Evolutionary conservation across 305 asterid genomes (phyloP), one percentile per base, ranked within the genome.

Genomic region (Fraxinus angustifolia): DNA sequence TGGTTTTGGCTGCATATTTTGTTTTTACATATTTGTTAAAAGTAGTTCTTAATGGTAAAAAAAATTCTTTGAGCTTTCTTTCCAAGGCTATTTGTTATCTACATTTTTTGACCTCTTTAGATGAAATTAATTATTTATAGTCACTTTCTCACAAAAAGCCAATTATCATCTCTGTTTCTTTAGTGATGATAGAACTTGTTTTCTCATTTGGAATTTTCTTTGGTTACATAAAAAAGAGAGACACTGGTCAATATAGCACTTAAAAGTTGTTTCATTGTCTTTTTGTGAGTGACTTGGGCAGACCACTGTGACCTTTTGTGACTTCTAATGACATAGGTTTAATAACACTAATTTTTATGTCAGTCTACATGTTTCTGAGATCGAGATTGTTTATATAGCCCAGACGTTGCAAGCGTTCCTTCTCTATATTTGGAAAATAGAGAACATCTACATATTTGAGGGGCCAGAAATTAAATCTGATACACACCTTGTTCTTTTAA

Each of bases 1-100:
- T 40, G 14, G 6, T 80, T 84, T 62, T 73, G 28, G 80, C 35
- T 73, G 28, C 30, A 31, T 62, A 62, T 42, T 67, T 67, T 28
- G 42, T 38, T 71, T 33, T 71, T 34, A 71, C 6, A 34, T 42
- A 72, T 67, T 78, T 70, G 75, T 60, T 58, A 16, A 71, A 71
- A 71, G 48, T 16, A n/a, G 76, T 71, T 71, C 76, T 31, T 71
- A 14, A 31, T n/a, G 74, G 21, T 31, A 16, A 31, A 33, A 71
- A 71, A 71, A 71, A 2, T 71, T 14, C 23, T 68, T 34, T 3
- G 21, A 34, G 48, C 19, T 16, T 71, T 34, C 48, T 71, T 71
- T 28, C 76, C 16, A 3, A 71, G 31, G 76, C 26, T 71, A 71
- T 71, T 71, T 33, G 28, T 71, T n/a, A 38, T 34, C 48, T 12